These are phyloP conservation scores for Lasiosphaeria miniovina DNA, from an alignment of 495 filamentous ascomycete species.

Conservation along the genomic window DNA sequence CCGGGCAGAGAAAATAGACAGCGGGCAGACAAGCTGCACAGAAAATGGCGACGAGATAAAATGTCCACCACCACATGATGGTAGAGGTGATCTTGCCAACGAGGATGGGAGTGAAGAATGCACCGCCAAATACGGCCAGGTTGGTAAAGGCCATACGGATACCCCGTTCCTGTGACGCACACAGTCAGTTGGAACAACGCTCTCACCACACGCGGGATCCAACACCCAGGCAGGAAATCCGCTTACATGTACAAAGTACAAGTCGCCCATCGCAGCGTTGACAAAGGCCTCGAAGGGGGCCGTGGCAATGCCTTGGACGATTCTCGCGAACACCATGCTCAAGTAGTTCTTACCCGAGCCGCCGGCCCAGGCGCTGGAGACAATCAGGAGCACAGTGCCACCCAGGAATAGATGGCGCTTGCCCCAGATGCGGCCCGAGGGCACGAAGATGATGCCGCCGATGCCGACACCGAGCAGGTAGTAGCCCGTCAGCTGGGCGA, in stretches of 20 bases:
- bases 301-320: slow-evolving; percentile 71
- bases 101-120: slow-evolving; percentile 86
- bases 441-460: slow-evolving; percentile 78
- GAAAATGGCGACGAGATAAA: slow-evolving; percentile 74
- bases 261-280: slow-evolving; percentile 72
- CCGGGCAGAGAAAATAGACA: slow-evolving; percentile 76
- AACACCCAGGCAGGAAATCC: neutral
- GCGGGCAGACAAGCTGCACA: slow-evolving; percentile 59
- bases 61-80: slow-evolving; percentile 77
- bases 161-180: slow-evolving; percentile 61
- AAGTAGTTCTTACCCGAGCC: slow-evolving; percentile 59
- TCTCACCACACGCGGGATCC: too few relatives aligned
- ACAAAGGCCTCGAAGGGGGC: slow-evolving; percentile 76
- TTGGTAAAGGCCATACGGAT: slow-evolving; percentile 89
- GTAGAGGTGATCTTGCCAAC: slow-evolving; percentile 79
- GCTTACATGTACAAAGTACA: slow-evolving; percentile 75
- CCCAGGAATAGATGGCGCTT: slow-evolving; percentile 84
- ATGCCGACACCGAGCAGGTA: slow-evolving; percentile 80
- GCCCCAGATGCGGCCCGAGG: slow-evolving; percentile 85
- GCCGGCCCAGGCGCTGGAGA: slow-evolving; percentile 77
- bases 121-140: slow-evolving; percentile 83
- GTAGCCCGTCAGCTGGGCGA: slow-evolving; percentile 83
- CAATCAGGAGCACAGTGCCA: slow-evolving; percentile 70
- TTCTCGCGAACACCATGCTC: slow-evolving; percentile 69
- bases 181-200: slow-evolving; percentile 7